Conservation (phyloP, 2,329 filamentous ascomycete species). For the Trematosphaeria pertusa region DNA sequence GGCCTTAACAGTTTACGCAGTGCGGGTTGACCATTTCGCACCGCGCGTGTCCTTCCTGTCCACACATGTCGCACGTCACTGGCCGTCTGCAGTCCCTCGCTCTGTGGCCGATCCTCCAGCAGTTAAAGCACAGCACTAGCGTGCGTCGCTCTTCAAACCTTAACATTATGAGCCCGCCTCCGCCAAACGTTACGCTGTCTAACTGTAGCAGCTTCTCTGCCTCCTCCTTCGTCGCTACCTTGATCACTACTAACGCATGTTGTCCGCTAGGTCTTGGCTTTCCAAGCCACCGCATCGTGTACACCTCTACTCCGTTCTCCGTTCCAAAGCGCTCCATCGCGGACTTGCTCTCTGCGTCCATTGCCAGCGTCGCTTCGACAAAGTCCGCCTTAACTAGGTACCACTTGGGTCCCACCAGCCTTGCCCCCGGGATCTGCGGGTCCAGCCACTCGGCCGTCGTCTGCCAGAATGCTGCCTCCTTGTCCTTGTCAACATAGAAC, state of each 20-base stretch:
- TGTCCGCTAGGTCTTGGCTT: conserved; percentile 12
- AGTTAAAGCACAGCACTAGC: conserved; percentile 14
- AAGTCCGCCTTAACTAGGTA: conserved; percentile 20
- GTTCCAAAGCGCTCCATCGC: conserved; percentile 14
- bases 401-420: conserved; percentile 21
- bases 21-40: conserved; percentile 12
- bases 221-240: conserved; percentile 17
- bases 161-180: conserved; percentile 12
- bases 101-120: conserved; percentile 14
- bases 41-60: conserved; percentile 10
- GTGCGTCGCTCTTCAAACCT: conserved; percentile 15
- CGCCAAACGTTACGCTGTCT: conserved; percentile 15
- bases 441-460: conserved; percentile 21
- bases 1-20: conserved; percentile 12
- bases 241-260: conserved; percentile 15
- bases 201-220: conserved; percentile 17
- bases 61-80: conserved; percentile 13
- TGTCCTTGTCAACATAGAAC: conserved; percentile 20
- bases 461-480: conserved; percentile 20
- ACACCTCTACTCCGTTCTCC: conserved; percentile 17
- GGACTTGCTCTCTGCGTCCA: conserved; percentile 16
- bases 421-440: conserved; percentile 14
- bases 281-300: conserved; percentile 13
- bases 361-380: conserved; percentile 17
- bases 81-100: conserved; percentile 13